Evolutionary conservation across 176 grass and related monocot genomes (phyloP), one percentile per base, ranked within the genome.

Genomic region (Triticum dicoccoides): DNA sequence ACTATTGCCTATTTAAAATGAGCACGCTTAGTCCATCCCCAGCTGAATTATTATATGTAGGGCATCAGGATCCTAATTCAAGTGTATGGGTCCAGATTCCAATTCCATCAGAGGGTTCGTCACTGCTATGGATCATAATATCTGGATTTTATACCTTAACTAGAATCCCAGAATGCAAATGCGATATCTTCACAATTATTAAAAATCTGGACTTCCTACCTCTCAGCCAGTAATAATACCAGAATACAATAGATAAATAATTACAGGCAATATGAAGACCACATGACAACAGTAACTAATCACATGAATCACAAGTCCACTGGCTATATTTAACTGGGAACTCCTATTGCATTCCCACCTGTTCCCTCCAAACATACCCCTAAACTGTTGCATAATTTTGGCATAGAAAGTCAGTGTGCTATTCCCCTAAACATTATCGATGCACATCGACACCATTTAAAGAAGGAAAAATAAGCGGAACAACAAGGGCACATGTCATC

Each of bases 201-300:
- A 67, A 44, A 44, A 25, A 24, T 6, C 11, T 87, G 68, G 9
- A 34, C 41, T 80, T 85, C 58, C 14, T 63, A 73, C 42, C 17
- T 32, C 86, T 76, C 39, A 69, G 23, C 47, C 17, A 58, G 44
- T 59, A 29, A 17, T 3, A 70, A 39, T 62, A 34, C 44, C 17
- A 52, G 3, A 79, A 38, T 27, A 39, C 11, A 64, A 71, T 51
- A 65, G 29, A 63, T 18, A 82, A 90, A 86, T 5, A 77, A 71
- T 23, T 21, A 18, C 33, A 79, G 5, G 39, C 6, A n/a, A 8
- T 15, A 56, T 9, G 39, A 72, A 82, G 20, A 38, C 14, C 34
- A 37, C 5, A 51, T 30, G 30, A 30, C 6, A 65, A 15, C 78
- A 74, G 15, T 81, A 38, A 65, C 29, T 45, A 81, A 37, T 21